Percentiles rank a stretch among this genome's conserved stretches.
These are phyloP conservation scores for Phoma herbarum DNA, from an alignment of 2,329 filamentous ascomycete genomes.

Conservation along the genomic window DNA sequence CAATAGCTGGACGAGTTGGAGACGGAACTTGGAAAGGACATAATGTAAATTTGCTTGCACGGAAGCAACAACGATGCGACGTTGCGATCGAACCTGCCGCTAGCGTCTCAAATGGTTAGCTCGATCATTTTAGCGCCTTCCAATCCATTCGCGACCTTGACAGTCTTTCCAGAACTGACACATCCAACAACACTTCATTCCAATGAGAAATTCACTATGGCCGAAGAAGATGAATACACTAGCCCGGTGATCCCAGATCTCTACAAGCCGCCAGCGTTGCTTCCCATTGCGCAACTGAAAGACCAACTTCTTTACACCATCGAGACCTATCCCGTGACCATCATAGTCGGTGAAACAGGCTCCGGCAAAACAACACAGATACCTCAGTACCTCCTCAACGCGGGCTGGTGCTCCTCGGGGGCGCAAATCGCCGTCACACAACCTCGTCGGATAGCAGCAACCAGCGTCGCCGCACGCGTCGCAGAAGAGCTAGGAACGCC, in stretches of 20 bases:
- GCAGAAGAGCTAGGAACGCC: slow-evolving; percentile 89
- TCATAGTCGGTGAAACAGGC: slow-evolving; percentile 92
- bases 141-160: slow-evolving; percentile 1
- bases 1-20: background rate
- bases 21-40: background rate
- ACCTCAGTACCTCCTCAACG: slow-evolving; percentile 86
- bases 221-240: slow-evolving; percentile 54
- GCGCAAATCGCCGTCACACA: slow-evolving; percentile 90
- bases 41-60: background rate
- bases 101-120: slow-evolving; percentile 6
- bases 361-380: slow-evolving; percentile 88
- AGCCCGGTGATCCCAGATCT: slow-evolving; percentile 75
- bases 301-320: slow-evolving; percentile 84
- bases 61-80: background rate
- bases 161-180: background rate
- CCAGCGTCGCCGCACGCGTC: slow-evolving; percentile 85
- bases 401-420: slow-evolving; percentile 86
- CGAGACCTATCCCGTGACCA: slow-evolving; percentile 83
- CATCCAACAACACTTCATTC: background rate
- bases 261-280: slow-evolving; percentile 81
- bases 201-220: slow-evolving; percentile 30
- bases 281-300: slow-evolving; percentile 87
- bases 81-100: background rate
- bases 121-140: slow-evolving; percentile 1
- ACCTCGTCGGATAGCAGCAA: slow-evolving; percentile 90